Conservation (phyloP, 257 asterid genomes). For the Rubia yunnanensis region DNA sequence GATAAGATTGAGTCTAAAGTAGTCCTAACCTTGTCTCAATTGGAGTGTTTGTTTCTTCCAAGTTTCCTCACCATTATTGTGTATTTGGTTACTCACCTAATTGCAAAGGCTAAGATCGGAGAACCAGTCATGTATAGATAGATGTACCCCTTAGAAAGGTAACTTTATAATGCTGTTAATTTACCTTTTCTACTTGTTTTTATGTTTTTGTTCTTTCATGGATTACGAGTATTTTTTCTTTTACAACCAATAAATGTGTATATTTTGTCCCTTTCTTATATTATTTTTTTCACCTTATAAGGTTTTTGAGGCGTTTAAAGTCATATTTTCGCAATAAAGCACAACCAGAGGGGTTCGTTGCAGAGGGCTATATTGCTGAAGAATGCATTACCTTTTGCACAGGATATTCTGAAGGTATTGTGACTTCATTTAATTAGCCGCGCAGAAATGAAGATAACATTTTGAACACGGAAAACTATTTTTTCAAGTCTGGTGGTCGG, state of each 20-base stretch:
- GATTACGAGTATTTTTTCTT: no score
- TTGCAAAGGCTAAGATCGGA: background rate
- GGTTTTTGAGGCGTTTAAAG: background rate
- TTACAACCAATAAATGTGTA: no score
- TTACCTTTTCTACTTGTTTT: no score
- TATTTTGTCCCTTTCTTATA: no score
- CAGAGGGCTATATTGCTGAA: background rate
- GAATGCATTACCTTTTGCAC: background rate
- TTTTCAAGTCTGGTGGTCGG: background rate
- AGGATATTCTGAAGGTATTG: background rate
- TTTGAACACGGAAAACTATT: background rate
- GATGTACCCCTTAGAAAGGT: constrained; percentile 1
- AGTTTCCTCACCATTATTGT: background rate
- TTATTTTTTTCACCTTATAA: no score
- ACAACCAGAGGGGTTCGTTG: background rate
- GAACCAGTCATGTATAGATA: background rate
- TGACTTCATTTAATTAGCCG: background rate
- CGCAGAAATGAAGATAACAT: background rate
- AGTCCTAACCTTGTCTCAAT: background rate
- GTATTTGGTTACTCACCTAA: background rate
- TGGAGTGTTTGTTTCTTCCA: background rate
- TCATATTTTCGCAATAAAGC: background rate
- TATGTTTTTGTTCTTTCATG: no score
- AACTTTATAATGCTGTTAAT: no score
- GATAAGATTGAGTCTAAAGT: background rate